phyloP scores from a whole-genome alignment of 2,329 filamentous ascomycete species.

The Xylaria sp. region DNA sequence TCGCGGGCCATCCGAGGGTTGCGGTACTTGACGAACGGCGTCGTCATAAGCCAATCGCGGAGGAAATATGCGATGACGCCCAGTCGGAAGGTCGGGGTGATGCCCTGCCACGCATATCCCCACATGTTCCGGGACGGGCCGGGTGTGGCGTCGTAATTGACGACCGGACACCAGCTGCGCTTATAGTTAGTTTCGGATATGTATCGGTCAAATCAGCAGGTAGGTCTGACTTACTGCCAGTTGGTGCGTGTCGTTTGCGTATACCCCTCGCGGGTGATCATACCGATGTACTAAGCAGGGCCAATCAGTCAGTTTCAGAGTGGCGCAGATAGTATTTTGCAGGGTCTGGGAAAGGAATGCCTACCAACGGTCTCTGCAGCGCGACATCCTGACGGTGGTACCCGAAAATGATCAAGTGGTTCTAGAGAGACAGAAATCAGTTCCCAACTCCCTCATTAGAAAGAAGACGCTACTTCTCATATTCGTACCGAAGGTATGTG shows the following conservation, averaged over 20 bases:
- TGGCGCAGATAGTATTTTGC: background rate
- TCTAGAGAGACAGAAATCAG: background rate
- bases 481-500: conserved; percentile 15
- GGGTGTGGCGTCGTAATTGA: conserved; percentile 21
- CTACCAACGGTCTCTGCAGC: conserved; percentile 8
- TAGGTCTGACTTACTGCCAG: conserved; percentile 15
- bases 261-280: conserved; percentile 20
- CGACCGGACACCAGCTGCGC: conserved; percentile 21
- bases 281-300: conserved; percentile 12
- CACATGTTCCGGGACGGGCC: conserved; percentile 3
- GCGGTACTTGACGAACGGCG: conserved; percentile 20
- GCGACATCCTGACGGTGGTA: conserved; percentile 7
- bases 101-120: conserved; percentile 10
- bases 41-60: conserved; percentile 15
- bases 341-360: background rate
- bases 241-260: background rate
- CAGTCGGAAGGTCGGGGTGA: conserved; percentile 10
- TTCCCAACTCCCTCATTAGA: background rate
- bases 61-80: conserved; percentile 11
- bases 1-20: background rate
- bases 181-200: background rate
- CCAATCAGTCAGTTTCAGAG: background rate
- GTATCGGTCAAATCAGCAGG: too few species aligned
- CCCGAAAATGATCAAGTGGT: conserved; percentile 14
- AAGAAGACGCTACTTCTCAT: background rate